Evolutionary conservation across 148 eudicot species (phyloP).

Genomic region (Pharnaceum exiguum): DNA sequence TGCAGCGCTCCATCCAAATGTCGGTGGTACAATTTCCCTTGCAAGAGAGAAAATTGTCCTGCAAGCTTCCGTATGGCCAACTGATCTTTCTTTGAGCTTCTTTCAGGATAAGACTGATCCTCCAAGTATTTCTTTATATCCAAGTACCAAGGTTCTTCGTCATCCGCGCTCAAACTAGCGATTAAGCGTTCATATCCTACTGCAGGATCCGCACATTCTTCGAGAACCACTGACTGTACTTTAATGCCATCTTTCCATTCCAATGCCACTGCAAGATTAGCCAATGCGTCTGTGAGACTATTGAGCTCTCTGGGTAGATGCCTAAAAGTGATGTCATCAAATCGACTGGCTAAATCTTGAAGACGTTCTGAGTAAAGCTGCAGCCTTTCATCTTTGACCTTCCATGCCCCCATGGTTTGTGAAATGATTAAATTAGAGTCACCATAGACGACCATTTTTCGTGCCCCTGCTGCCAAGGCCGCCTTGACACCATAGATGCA

Average conservation of each 20-base stretch:
- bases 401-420: not conserved
- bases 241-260: not conserved
- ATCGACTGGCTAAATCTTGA: not conserved
- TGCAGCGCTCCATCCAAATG: not conserved
- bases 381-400: not conserved
- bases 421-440: conserved; percentile 2
- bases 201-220: not conserved
- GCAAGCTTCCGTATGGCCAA: not conserved
- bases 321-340: not conserved
- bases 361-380: not conserved
- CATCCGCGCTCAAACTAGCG: not conserved
- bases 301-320: not conserved
- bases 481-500: not conserved
- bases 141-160: not conserved
- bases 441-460: not conserved
- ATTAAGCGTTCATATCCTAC: not conserved
- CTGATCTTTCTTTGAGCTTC: not conserved
- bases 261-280: not conserved
- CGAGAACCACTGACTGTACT: not conserved
- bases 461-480: not conserved
- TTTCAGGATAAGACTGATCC: not conserved
- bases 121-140: not conserved
- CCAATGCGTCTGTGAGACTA: not conserved
- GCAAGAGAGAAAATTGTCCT: not conserved
- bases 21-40: not conserved